Base-by-base conservation (phyloP, 2,329 filamentous ascomycete genomes). In the Davidsoniella australis region DNA sequence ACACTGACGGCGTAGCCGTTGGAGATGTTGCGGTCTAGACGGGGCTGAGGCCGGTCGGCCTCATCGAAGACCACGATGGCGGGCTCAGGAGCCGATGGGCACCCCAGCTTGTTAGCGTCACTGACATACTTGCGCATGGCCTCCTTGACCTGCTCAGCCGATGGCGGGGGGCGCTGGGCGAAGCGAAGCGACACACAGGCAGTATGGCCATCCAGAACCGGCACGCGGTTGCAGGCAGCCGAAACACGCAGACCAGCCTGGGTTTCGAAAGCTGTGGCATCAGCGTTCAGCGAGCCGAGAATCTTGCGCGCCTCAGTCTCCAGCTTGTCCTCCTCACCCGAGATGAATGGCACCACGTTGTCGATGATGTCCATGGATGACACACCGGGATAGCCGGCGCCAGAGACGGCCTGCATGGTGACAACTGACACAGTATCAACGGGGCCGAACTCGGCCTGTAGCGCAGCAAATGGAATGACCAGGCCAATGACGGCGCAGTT, bases 401-500 rank as follows among this genome's bases (percentile, higher is more conserved):
- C 89, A 1, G 85, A 94, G 42, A 96, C 80, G 52, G 91, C 89
- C 68, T 96, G 91, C 74, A 94, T 80, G 41, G 91, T 96, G 58
- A 95, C 87, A 47, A 96, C 85, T 56, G 71, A 77, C 57, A 78
- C 78, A 57, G 67, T 64, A 54, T 85, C 82, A 57, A 94, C 83
- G 58, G 81, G 79, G 41, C 89, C 91, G 59, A 96, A 94, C 58
- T 76, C 79, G 47, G 80, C 76, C 64, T 94, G 84, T 36, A 96
- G 76, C 14, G 89, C 89, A 9, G 87, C 87, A 61, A 95, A 89
- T 20, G 91, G 91, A 55, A 94, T 93, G 54, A 95, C 89, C 52
- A 96, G 78, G 44, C 89, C 89, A 59, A 96, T 94, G 60, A 95
- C 89, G 50, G 89, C 89, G 68, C 91, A 98, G 69, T 96, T 96